phyloP scores from a whole-genome alignment of 2,329 filamentous ascomycete genomes.

The Fusarium euwallaceae region DNA sequence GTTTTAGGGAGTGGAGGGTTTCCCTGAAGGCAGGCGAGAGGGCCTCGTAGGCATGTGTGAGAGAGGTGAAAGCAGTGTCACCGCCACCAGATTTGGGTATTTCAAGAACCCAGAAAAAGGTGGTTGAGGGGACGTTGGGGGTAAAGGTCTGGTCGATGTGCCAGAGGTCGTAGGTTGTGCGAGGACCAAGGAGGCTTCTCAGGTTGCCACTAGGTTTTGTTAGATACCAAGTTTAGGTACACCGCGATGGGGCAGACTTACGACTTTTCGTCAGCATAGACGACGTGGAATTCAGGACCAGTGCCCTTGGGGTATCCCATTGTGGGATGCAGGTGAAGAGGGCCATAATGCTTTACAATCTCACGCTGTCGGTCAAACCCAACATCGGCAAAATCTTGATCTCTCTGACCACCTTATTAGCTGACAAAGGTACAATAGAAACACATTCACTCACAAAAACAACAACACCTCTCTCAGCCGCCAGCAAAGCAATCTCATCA shows the following conservation, averaged over 20 bases:
- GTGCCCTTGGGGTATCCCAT: slow-evolving; percentile 51
- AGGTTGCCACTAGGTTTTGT: slow-evolving; percentile 41
- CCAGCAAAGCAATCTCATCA: slow-evolving; percentile 48
- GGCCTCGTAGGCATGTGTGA: slow-evolving; percentile 48
- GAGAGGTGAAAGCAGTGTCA: slow-evolving; percentile 49
- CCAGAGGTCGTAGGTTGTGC: slow-evolving; percentile 49
- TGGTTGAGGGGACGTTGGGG: slow-evolving; percentile 48
- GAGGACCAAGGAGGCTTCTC: slow-evolving; percentile 44
- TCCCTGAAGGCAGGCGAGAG: slow-evolving; percentile 46
- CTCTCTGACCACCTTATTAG: slow-evolving; percentile 36
- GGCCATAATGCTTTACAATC: slow-evolving; percentile 49
- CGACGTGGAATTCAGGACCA: slow-evolving; percentile 50
- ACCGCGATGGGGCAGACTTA: slow-evolving; percentile 18
- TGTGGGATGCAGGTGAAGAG: slow-evolving; percentile 49
- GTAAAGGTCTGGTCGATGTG: slow-evolving; percentile 53
- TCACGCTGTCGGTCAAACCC: slow-evolving; percentile 49
- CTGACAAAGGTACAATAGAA: fast-evolving
- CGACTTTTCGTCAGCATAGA: slow-evolving; percentile 50
- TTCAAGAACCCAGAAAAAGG: slow-evolving; percentile 52
- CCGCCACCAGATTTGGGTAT: slow-evolving; percentile 44
- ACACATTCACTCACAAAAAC: slow-evolving; percentile 44
- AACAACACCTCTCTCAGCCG: slow-evolving; percentile 49
- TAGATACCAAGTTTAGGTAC: not conserved
- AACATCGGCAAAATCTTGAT: slow-evolving; percentile 50
- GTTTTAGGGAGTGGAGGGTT: slow-evolving; percentile 11